phyloP scores from a whole-genome alignment of 345 rosid genomes.

The Aquilaria malaccensis region DNA sequence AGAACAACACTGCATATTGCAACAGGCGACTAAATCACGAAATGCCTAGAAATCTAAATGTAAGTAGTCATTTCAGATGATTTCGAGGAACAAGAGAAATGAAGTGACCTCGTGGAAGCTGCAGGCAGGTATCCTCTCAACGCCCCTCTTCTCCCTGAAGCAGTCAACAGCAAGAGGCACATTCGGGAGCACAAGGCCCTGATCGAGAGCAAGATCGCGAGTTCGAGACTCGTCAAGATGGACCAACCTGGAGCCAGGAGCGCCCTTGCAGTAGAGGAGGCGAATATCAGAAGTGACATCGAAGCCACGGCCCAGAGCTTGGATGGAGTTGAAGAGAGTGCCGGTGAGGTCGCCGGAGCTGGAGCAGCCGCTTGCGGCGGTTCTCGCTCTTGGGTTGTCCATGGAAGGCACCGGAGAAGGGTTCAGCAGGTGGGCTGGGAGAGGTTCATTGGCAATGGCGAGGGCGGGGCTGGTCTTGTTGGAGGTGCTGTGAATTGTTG shows the following conservation, averaged over 20 bases:
- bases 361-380: conserved; percentile 18
- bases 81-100: not conserved
- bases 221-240: conserved; percentile 53
- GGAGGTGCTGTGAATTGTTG: conserved; percentile 7
- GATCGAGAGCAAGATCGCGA: conserved; percentile 51
- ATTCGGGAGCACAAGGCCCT: conserved; percentile 41
- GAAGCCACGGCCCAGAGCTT: conserved; percentile 91
- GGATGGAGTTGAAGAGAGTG: conserved; percentile 77
- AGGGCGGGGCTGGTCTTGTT: not conserved
- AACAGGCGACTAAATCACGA: no score
- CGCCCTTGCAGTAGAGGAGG: conserved; percentile 86
- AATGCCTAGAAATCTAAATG: conserved; percentile 10
- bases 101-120: conserved; percentile 64
- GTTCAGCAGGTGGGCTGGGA: not conserved
- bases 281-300: conserved; percentile 95
- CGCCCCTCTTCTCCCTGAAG: conserved; percentile 29
- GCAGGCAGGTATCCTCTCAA: conserved; percentile 53
- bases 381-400: conserved; percentile 23
- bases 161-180: conserved; percentile 67
- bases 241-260: conserved; percentile 84
- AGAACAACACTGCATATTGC: no score
- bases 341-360: conserved; percentile 56
- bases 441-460: conserved; percentile 18
- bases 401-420: conserved; percentile 12
- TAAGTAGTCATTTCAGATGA: not conserved